Percentiles rank a stretch among this genome's conserved stretches.
These are phyloP conservation scores for Eucalyptus decipiens DNA, from an alignment of 345 rosid genomes.

Conservation along the genomic window DNA sequence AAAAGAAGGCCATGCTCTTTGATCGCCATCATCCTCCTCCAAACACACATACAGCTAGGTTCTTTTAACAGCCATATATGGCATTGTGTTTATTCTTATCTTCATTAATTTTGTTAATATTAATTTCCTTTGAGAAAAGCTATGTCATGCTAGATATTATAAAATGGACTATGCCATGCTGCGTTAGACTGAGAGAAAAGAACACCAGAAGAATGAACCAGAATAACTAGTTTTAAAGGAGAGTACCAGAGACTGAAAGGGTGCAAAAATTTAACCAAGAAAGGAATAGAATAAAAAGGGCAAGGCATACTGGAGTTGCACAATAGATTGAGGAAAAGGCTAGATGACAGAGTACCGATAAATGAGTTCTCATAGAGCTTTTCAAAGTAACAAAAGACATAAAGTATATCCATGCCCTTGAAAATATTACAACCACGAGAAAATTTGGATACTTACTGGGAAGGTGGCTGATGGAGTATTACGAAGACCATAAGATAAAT, in stretches of 20 bases:
- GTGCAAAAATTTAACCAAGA: neutral
- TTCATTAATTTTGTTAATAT: neutral
- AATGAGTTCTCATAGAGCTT: neutral
- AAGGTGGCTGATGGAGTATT: constrained; percentile 67
- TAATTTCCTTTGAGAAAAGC: neutral
- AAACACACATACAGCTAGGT: neutral
- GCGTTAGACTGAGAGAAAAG: neutral
- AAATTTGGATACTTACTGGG: constrained; percentile 25
- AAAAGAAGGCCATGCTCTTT: neutral
- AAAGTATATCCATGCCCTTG: neutral
- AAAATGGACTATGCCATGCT: neutral
- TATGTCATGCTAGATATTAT: neutral
- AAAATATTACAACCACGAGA: neutral
- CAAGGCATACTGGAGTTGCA: neutral
- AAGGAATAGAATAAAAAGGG: neutral
- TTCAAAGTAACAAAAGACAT: neutral
- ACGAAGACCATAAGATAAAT: constrained; percentile 75
- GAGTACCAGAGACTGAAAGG: neutral
- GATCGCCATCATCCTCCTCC: neutral
- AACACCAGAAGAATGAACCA: neutral
- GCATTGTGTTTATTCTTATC: neutral
- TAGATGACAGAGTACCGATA: neutral
- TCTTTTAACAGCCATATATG: neutral
- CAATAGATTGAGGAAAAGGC: neutral
- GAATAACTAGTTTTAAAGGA: neutral